Base-by-base conservation (phyloP, 116 monocot species). In the Cymodocea nodosa region DNA sequence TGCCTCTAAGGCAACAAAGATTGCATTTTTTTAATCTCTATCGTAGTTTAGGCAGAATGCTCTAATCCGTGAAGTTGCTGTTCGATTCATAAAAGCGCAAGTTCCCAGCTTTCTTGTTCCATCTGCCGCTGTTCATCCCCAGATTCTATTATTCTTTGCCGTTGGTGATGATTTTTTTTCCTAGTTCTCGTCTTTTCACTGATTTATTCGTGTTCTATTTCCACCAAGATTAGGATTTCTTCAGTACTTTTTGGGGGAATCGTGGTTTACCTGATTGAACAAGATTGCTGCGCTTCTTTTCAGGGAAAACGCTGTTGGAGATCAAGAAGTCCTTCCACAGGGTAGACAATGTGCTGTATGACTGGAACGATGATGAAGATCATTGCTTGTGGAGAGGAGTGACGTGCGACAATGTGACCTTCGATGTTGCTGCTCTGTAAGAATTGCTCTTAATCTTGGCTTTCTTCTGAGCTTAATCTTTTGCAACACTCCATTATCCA, bases 311-410 rank as follows among this genome's bases (percentile, higher is more conserved):
- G 1, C 73, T 97, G 14, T 35, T 85, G 69, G 91, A 90, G 74
- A 85, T 97, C 63, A 97, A 90, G 74, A 90, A 90, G 65, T 87
- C 88, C 0, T 87, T 97, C 63, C 64, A 83, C 22, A 80, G 90
- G 55, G 91, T 83, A 8, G 91, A 82, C 52, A 90, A 87, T 59
- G 67, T 83, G 19, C 57, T 97, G 48, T 82, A 78, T 66, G 79
- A 90, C 59, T 97, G 95, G 95, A 78, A 70, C 16, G 85, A 79
- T 10, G 60, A 72, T 2, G 76, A 74, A 2, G 85, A 85, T 25
- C 84, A 85, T 59, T 90, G 95, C 54, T 87, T 82, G 0, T 97
- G 95, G 95, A 79, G 95, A 73, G 95, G 95, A 2, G 83, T 97
- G 7, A 65, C 73, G 23, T 97, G 95, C 60, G 91, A 90, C 67